These are phyloP conservation scores for Sarocladium oryzae DNA, from an alignment of 2,329 filamentous ascomycete genomes.

Conservation along the genomic window DNA sequence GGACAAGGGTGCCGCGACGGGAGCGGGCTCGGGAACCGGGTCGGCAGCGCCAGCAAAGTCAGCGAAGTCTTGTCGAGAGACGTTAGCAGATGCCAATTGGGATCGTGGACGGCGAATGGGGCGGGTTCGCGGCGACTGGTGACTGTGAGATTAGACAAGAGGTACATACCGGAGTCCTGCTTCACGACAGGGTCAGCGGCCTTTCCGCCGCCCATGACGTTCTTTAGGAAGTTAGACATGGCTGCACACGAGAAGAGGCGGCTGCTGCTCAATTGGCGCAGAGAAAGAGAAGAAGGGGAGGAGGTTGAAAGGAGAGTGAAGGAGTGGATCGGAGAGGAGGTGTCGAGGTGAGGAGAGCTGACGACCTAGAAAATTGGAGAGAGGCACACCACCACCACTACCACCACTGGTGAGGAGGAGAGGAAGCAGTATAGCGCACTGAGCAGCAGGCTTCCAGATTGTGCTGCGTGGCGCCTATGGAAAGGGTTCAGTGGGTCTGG, in stretches of 20 bases:
- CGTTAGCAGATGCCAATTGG: neutral
- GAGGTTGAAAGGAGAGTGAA: neutral
- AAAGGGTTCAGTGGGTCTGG: neutral
- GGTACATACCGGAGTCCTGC: slow-evolving; percentile 57
- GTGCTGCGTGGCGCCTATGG: slow-evolving; percentile 6
- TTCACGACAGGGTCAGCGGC: slow-evolving; percentile 37
- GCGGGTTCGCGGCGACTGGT: neutral
- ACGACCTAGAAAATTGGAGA: slow-evolving; percentile 8
- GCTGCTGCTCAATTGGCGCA: slow-evolving; percentile 15
- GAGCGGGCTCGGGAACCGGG: slow-evolving; percentile 47
- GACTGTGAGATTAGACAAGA: neutral
- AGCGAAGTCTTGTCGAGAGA: slow-evolving; percentile 67
- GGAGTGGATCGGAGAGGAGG: neutral
- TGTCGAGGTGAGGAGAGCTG: too few species aligned
- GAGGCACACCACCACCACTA: too few species aligned
- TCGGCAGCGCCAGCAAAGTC: slow-evolving; percentile 81
- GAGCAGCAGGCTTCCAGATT: neutral
- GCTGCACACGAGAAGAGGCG: slow-evolving; percentile 17
- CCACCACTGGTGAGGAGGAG: neutral
- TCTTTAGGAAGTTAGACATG: slow-evolving; percentile 59
- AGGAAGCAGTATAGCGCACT: neutral
- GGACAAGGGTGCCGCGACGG: slow-evolving; percentile 39
- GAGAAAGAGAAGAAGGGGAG: slow-evolving; percentile 1
- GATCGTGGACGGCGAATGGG: neutral
- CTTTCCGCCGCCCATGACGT: slow-evolving; percentile 63